These are phyloP conservation scores for Alternaria incomplexa DNA, from an alignment of 2,329 filamentous ascomycete genomes.

Conservation along the genomic window DNA sequence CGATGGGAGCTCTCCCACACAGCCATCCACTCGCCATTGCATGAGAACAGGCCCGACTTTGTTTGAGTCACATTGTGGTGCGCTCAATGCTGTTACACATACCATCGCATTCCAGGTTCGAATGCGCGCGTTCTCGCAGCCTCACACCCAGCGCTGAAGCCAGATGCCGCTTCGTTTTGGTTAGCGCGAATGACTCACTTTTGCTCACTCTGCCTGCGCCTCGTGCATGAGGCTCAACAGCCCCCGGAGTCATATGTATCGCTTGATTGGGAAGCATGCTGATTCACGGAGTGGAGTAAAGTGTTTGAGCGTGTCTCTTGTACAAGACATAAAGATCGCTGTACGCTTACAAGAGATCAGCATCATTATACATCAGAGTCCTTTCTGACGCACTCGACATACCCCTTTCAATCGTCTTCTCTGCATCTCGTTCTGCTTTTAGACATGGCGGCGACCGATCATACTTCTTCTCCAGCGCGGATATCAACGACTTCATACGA, in stretches of 20 bases:
- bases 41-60: neutral
- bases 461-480: neutral
- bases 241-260: constrained; percentile 22
- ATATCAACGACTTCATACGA: constrained; percentile 55
- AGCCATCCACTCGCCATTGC: neutral
- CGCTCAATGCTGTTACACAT: neutral
- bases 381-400: constrained; percentile 10
- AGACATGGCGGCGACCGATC: constrained; percentile 26
- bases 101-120: neutral
- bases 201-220: constrained; percentile 18
- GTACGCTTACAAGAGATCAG: constrained; percentile 9
- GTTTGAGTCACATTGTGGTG: neutral
- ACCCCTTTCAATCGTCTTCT: constrained; percentile 6
- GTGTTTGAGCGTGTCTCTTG: neutral
- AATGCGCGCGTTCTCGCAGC: neutral
- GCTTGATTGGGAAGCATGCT: constrained; percentile 5
- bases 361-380: neutral
- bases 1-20: neutral
- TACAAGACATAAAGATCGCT: constrained; percentile 5
- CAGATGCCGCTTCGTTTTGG: neutral
- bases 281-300: neutral
- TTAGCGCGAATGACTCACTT: constrained; percentile 38
- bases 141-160: neutral
- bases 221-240: constrained; percentile 1
- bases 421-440: neutral